Evolutionary conservation across 352 stramenopile genomes (phyloP), one percentile per base, ranked within the genome.

Genomic region (Globisporangium emineosum): DNA sequence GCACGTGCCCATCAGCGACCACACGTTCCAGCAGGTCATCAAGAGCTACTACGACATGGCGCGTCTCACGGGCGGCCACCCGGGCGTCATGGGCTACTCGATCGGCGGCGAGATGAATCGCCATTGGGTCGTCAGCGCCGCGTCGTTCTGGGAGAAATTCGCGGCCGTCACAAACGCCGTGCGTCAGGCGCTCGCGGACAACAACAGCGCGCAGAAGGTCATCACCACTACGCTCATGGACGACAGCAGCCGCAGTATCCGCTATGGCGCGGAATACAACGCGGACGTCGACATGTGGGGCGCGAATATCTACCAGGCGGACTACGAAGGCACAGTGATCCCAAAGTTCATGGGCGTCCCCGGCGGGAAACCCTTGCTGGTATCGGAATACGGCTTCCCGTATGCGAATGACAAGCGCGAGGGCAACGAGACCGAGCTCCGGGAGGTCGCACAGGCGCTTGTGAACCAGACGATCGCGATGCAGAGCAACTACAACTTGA

Each of bases 211-310:
- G 13, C 69, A 79, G 54, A 91, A 91, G 70, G 75, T 91, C 75
- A 88, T 91, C 75, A 88, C 81, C n/a, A 91, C 81, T 2, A 91
- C 80, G 5, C 89, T 91, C 62, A 74, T 91, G 21, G 81, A 91
- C 47, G 81, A 91, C 27, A 80, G 76, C 30, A 74, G 76, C 0
- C 62, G 63, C 10, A 87, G 64, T 62, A 86, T 91, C 64, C 66
- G 37, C 3, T 66, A 69, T 1, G 81, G 81, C 13, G 76, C 86
- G 42, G 29, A 69, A 43, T 76, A 72, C 57, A 50, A 73, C 8
- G 76, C 78, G 0, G 79, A 91, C 23, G 79, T 91, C 9, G 81
- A 91, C 53, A 69, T 91, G 60, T 91, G 81, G 81, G 81, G 81
- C 7, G 82, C 77, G 32, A 91, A 91, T 32, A 68, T 91, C 13